phyloP scores from a whole-genome alignment of 441 rosid species.

The Biscutella laevigata region DNA sequence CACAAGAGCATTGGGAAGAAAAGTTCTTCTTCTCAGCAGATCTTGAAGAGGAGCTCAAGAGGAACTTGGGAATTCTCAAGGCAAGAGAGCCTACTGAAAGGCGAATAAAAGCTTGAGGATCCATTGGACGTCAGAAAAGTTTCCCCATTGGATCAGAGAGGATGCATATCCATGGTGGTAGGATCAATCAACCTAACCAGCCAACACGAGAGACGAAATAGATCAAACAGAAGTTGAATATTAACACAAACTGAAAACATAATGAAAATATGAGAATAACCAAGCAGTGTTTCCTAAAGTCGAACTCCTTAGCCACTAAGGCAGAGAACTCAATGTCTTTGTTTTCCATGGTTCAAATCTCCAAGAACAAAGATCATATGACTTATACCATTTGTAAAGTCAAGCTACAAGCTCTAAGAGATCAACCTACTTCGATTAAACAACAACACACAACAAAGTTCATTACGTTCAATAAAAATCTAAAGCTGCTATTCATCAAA shows the following conservation, averaged over 20 bases:
- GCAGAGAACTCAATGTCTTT: not conserved
- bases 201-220: constrained; percentile 10
- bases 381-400: constrained; percentile 13
- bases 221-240: constrained; percentile 6
- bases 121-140: constrained; percentile 57
- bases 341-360: not conserved
- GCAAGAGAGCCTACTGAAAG: constrained; percentile 83
- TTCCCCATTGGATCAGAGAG: constrained; percentile 41
- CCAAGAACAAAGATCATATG: not conserved
- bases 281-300: too few relatives aligned
- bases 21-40: constrained; percentile 40
- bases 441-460: not conserved
- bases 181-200: constrained; percentile 20
- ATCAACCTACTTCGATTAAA: not conserved
- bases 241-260: not conserved
- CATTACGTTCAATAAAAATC: not conserved
- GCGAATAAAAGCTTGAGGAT: constrained; percentile 92
- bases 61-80: constrained; percentile 52
- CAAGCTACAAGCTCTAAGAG: constrained; percentile 9
- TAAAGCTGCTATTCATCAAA: constrained; percentile 7
- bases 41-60: constrained; percentile 28
- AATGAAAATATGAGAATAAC: too few relatives aligned
- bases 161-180: constrained; percentile 16
- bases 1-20: constrained; percentile 58
- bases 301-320: not conserved